Evolutionary conservation across 768 basidiomycete genomes (phyloP).

Genomic region (Kondoa subrosea): DNA sequence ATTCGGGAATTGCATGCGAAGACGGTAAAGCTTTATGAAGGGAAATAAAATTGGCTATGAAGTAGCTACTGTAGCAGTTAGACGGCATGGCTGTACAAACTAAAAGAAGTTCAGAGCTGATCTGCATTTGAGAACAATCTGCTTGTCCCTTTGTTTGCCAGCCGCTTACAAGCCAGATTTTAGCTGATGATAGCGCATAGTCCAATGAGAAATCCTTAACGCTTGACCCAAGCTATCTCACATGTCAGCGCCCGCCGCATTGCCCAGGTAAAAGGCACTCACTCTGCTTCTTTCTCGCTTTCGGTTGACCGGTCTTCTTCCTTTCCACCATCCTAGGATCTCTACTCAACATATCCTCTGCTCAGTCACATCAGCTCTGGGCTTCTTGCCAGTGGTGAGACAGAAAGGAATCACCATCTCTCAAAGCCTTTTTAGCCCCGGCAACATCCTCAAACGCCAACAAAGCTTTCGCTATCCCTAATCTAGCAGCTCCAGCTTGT

Average conservation of each 20-base stretch:
- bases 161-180: no score
- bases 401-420: constrained; percentile 44
- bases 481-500: constrained; percentile 63
- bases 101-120: no score
- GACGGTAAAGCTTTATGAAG: no score
- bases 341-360: constrained; percentile 69
- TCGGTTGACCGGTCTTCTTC: constrained; percentile 84
- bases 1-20: no score
- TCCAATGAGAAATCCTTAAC: no score
- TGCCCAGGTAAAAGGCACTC: not conserved
- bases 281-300: constrained; percentile 39
- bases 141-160: no score
- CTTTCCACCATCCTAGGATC: constrained; percentile 97
- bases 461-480: constrained; percentile 33
- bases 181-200: no score
- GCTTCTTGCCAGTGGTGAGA: constrained; percentile 6
- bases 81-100: no score
- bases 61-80: no score
- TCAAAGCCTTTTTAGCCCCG: constrained; percentile 47
- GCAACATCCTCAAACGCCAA: constrained; percentile 41
- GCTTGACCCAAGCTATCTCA: constrained; percentile 70
- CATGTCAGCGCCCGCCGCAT: not conserved
- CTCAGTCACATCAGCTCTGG: not conserved
- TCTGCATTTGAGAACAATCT: no score
- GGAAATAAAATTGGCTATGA: no score